Percentiles rank a stretch among this genome's conserved stretches.
These are phyloP conservation scores for Hagleromyces aurorensis DNA, from an alignment of 805 yeast genomes.

Conservation along the genomic window DNA sequence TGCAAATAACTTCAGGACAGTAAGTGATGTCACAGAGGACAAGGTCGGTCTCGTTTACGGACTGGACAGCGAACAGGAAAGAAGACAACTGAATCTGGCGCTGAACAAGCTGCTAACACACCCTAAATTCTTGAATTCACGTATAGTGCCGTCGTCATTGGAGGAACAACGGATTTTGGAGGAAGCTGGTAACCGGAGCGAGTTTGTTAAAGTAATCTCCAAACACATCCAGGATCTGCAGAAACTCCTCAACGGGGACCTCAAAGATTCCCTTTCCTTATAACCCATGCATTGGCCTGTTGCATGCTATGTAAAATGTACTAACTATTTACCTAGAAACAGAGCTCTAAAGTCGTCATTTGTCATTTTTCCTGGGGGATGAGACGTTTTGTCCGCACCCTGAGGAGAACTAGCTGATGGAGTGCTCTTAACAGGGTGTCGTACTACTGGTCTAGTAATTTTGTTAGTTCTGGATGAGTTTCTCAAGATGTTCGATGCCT, in stretches of 20 bases:
- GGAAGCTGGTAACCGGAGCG: slow-evolving; percentile 35
- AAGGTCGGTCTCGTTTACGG: slow-evolving; percentile 43
- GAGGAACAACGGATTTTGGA: slow-evolving; percentile 59
- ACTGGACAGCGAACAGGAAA: slow-evolving; percentile 49
- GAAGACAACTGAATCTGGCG: slow-evolving; percentile 51
- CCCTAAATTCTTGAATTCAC: slow-evolving; percentile 71
- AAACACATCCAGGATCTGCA: slow-evolving; percentile 47
- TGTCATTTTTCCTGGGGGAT: slow-evolving; percentile 17
- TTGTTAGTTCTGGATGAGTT: slow-evolving; percentile 4
- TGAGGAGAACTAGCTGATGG: background rate
- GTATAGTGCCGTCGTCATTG: slow-evolving; percentile 52
- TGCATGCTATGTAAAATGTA: too few relatives aligned
- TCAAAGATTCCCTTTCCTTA: slow-evolving; percentile 4
- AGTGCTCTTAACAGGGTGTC: background rate
- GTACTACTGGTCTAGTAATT: background rate
- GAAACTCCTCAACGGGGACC: slow-evolving; percentile 30
- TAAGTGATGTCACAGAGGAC: slow-evolving; percentile 12
- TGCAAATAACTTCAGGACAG: slow-evolving; percentile 14
- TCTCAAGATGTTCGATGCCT: slow-evolving; percentile 30
- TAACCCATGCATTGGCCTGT: slow-evolving; percentile 2
- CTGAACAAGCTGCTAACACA: slow-evolving; percentile 72
- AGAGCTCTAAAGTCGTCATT: slow-evolving; percentile 35
- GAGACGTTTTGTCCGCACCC: background rate
- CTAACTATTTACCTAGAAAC: slow-evolving; percentile 27
- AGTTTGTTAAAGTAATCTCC: slow-evolving; percentile 40